Conservation (phyloP, 768 basidiomycete genomes). For the Coprinopsis marcescibilis region DNA sequence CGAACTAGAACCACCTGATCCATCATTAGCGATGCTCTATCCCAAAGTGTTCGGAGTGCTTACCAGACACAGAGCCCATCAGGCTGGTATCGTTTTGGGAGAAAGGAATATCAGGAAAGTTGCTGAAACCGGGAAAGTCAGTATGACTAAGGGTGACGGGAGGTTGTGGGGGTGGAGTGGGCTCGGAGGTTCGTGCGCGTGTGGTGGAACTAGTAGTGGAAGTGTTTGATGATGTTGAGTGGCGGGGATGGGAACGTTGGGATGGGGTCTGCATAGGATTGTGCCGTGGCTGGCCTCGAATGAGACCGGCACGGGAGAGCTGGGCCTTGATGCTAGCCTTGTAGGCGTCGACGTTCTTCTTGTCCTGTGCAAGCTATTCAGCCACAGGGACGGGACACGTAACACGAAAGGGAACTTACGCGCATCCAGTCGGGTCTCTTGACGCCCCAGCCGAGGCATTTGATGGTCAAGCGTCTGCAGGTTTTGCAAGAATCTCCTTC, state of each 20-base stretch:
- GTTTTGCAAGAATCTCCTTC: slow-evolving; percentile 78
- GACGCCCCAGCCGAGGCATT: slow-evolving; percentile 81
- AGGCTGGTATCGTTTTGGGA: slow-evolving; percentile 21
- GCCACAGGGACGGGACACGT: slow-evolving; percentile 14
- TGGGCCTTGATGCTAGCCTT: slow-evolving; percentile 82
- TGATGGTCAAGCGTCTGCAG: slow-evolving; percentile 72
- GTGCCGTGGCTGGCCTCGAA: slow-evolving; percentile 75
- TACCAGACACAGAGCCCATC: slow-evolving; percentile 42
- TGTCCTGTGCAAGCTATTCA: slow-evolving; percentile 48
- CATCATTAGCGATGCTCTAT: too few relatives aligned
- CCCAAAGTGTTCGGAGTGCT: slow-evolving; percentile 13
- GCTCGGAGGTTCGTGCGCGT: slow-evolving; percentile 19
- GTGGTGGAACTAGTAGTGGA: slow-evolving; percentile 6
- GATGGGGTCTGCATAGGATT: slow-evolving; percentile 38
- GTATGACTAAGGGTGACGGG: slow-evolving; percentile 16
- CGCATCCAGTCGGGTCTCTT: slow-evolving; percentile 89
- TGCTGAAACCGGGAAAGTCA: slow-evolving; percentile 20
- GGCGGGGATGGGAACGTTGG: slow-evolving; percentile 21
- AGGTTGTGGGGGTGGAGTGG: slow-evolving; percentile 16
- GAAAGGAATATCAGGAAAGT: slow-evolving; percentile 19
- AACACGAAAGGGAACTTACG: slow-evolving; percentile 31
- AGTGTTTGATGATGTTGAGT: slow-evolving; percentile 11
- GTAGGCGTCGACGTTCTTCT: slow-evolving; percentile 74
- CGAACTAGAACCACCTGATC: slow-evolving; percentile 31
- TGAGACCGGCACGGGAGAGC: slow-evolving; percentile 69